These are phyloP conservation scores for Tripterygium wilfordii DNA, from an alignment of 177 flowering plant species.

Conservation along the genomic window DNA sequence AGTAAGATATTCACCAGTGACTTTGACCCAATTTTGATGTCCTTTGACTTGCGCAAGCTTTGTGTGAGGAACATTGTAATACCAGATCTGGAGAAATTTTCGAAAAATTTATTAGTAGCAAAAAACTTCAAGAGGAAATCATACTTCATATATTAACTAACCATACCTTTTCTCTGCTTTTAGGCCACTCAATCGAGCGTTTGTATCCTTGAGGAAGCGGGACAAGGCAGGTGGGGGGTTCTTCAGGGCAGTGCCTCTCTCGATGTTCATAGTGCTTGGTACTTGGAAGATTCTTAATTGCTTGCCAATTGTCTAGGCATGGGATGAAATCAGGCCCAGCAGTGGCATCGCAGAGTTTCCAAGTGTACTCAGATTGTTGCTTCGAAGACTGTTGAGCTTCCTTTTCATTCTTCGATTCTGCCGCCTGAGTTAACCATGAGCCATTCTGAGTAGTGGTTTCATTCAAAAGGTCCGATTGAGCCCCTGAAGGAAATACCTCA, in stretches of 20 bases:
- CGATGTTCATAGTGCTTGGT: conserved; percentile 95
- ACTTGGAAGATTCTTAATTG: conserved; percentile 48
- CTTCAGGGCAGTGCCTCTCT: conserved; percentile 93
- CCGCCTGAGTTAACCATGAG: conserved; percentile 68
- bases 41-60: conserved; percentile 86
- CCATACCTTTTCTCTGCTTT: conserved; percentile 88
- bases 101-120: neutral
- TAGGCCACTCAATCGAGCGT: conserved; percentile 83
- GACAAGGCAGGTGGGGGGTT: conserved; percentile 90
- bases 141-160: neutral
- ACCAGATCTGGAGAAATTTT: conserved; percentile 91
- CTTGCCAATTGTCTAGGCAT: conserved; percentile 74
- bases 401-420: conserved; percentile 83
- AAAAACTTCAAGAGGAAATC: too few species aligned
- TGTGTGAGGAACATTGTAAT: conserved; percentile 85
- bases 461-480: conserved; percentile 72
- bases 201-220: conserved; percentile 80
- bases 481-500: conserved; percentile 67
- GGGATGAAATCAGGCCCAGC: conserved; percentile 86
- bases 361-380: conserved; percentile 28
- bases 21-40: conserved; percentile 98
- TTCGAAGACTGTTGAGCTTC: conserved; percentile 34
- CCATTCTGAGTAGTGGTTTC: conserved; percentile 73
- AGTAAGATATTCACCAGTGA: conserved; percentile 77
- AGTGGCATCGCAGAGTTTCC: conserved; percentile 70